Conservation (phyloP, 2,329 filamentous ascomycete genomes). For the Corniculantispora saksenae region DNA sequence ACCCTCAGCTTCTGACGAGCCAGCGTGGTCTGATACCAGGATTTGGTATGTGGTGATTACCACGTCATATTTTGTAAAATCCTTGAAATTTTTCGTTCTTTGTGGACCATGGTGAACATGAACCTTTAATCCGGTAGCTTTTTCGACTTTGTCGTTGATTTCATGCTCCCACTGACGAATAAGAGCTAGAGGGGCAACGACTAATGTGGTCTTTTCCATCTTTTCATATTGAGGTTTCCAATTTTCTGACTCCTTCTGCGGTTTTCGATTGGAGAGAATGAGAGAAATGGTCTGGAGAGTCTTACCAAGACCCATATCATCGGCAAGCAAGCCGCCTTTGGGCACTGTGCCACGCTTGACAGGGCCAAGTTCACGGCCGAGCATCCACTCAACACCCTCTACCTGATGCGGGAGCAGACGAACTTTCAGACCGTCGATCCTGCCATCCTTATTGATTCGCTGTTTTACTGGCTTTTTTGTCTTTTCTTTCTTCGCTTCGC, state of each 20-base stretch:
- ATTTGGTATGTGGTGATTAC: conserved; percentile 98
- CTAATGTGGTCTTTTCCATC: conserved; percentile 78
- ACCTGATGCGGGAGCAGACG: conserved; percentile 91
- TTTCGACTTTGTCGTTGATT: conserved; percentile 77
- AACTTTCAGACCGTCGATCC: conserved; percentile 78
- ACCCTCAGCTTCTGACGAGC: conserved; percentile 61
- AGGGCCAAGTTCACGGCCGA: conserved; percentile 82
- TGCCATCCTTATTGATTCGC: conserved; percentile 45
- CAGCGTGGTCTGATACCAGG: conserved; percentile 83
- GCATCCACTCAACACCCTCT: conserved; percentile 94
- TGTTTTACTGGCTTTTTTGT: conserved; percentile 24
- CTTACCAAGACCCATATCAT: conserved; percentile 97
- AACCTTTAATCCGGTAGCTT: conserved; percentile 71
- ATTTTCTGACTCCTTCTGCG: conserved; percentile 54
- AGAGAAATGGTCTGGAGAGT: conserved; percentile 91
- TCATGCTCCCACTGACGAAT: conserved; percentile 98
- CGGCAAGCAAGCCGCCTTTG: conserved; percentile 91
- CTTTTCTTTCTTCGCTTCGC: neutral
- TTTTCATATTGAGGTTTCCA: conserved; percentile 70
- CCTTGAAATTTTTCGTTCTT: conserved; percentile 74
- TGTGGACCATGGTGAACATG: conserved; percentile 88
- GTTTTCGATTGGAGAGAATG: conserved; percentile 79
- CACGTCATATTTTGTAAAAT: conserved; percentile 84
- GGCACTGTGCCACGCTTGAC: conserved; percentile 80
- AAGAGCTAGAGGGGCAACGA: conserved; percentile 88